phyloP scores from a whole-genome alignment of 2,329 filamentous ascomycete genomes.

The Karstenula rhodostoma region DNA sequence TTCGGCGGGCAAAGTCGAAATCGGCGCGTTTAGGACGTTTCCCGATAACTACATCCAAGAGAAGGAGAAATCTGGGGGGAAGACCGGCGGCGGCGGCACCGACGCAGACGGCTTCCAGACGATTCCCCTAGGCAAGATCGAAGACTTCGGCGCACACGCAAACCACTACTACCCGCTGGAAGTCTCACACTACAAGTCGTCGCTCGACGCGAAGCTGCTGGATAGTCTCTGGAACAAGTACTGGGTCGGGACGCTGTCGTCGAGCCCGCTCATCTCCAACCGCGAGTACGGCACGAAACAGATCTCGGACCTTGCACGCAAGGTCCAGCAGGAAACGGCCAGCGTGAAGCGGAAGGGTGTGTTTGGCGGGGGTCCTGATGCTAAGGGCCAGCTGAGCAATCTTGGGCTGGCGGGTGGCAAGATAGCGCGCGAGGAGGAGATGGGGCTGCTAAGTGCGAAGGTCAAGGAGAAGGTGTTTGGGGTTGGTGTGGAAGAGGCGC shows the following conservation, averaged over 20 bases:
- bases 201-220: slow-evolving; percentile 84
- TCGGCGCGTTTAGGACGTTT: slow-evolving; percentile 94
- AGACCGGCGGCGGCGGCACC: slow-evolving; percentile 34
- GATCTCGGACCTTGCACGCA: slow-evolving; percentile 85
- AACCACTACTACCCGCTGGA: slow-evolving; percentile 90
- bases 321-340: slow-evolving; percentile 73
- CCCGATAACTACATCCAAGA: slow-evolving; percentile 70
- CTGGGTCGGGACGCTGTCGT: slow-evolving; percentile 94
- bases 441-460: slow-evolving; percentile 68
- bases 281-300: slow-evolving; percentile 93
- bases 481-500: slow-evolving; percentile 13
- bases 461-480: slow-evolving; percentile 70
- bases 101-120: slow-evolving; percentile 72
- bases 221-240: slow-evolving; percentile 98
- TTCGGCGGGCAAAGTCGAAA: slow-evolving; percentile 93
- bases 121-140: slow-evolving; percentile 91
- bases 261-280: slow-evolving; percentile 89
- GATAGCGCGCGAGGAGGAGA: slow-evolving; percentile 68
- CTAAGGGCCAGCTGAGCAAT: slow-evolving; percentile 62
- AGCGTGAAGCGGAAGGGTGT: slow-evolving; percentile 44
- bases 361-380: slow-evolving; percentile 31
- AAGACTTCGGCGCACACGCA: slow-evolving; percentile 94
- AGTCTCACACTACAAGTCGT: slow-evolving; percentile 93
- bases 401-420: slow-evolving; percentile 67
- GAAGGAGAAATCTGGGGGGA: slow-evolving; percentile 51